Evolutionary conservation across 2,329 filamentous ascomycete species (phyloP), one percentile per base, ranked within the genome.

Genomic region (Aureobasidium sp.): DNA sequence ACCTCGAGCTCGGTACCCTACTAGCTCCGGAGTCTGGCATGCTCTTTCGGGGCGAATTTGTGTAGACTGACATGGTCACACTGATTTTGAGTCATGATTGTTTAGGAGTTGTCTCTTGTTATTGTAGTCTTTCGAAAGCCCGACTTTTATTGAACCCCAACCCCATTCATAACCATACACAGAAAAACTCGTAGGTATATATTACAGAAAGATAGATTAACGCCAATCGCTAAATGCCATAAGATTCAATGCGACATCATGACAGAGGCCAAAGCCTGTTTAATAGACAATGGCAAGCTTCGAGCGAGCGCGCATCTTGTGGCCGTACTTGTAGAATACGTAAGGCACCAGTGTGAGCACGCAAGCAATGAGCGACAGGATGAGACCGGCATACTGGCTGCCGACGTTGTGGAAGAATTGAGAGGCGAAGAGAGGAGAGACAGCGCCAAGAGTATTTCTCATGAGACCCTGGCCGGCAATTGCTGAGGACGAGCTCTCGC

Each of bases 381-480:
- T 73, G 20, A 82, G 67, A 11, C 80, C 80, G 1, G 80, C 79
- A 60, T 78, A 82, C 67, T 81, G 79, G 64, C 78, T 80, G 4
- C 79, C 80, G 15, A 82, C 72, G 60, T 81, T 81, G 65, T 79
- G 75, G 70, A 82, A 82, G 70, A 82, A 81, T 51, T 80, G 77
- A 36, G 72, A 76, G 14, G 79, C 79, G 64, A 82, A 82, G 14
- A 82, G 68, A 0, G 80, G 80, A 27, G 79, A 79, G 0, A 82
- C 77, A 2, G 79, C 80, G 47, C 80, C 80, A 1, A 82, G 76
- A 0, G 79, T 80, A 65, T 82, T 82, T 20, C 80, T 73, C 76
- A 82, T 78, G 61, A 82, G 73, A 22, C 79, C 79, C 68, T 82
- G 79, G 1, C 78, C 80, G 1, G 80, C 80, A 58, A 82, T 77